Evolutionary conservation across 1,284 basidiomycete genomes (phyloP).

Genomic region (Microbotryum violaceum): DNA sequence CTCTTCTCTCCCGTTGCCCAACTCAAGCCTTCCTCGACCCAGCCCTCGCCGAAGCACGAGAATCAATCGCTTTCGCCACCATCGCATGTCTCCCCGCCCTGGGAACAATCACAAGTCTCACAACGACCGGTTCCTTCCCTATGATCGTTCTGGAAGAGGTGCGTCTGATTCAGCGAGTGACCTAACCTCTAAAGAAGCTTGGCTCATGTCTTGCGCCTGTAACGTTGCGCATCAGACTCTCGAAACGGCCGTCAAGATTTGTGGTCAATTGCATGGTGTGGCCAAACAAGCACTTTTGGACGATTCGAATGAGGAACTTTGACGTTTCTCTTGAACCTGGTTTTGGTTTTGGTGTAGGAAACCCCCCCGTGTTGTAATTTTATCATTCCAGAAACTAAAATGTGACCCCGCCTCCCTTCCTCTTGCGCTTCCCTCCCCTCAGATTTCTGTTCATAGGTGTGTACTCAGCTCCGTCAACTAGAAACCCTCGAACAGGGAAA

Average conservation of each 20-base stretch:
- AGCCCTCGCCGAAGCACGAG: constrained; percentile 55
- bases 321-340: too few relatives aligned
- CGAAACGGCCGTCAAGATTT: constrained; percentile 58
- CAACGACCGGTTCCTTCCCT: constrained; percentile 63
- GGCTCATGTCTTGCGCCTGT: neutral
- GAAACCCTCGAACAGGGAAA: too few relatives aligned
- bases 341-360: too few relatives aligned
- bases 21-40: constrained; percentile 59
- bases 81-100: constrained; percentile 82
- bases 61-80: constrained; percentile 56
- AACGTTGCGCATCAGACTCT: constrained; percentile 49
- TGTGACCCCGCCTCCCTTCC: too few relatives aligned
- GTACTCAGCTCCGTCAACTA: too few relatives aligned
- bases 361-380: too few relatives aligned
- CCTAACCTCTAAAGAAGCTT: neutral
- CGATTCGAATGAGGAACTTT: too few relatives aligned
- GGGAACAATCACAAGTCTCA: constrained; percentile 71
- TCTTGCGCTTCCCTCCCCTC: too few relatives aligned
- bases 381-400: too few relatives aligned
- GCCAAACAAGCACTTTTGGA: constrained; percentile 52
- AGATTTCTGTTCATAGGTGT: too few relatives aligned
- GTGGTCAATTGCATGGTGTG: constrained; percentile 63
- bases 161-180: constrained; percentile 32
- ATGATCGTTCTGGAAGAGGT: constrained; percentile 52
- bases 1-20: constrained; percentile 15